Percentiles rank a stretch among this genome's conserved stretches.
Evolutionary conservation across 2,329 filamentous ascomycete species (phyloP).

Genomic region (Xylariaceae sp.): DNA sequence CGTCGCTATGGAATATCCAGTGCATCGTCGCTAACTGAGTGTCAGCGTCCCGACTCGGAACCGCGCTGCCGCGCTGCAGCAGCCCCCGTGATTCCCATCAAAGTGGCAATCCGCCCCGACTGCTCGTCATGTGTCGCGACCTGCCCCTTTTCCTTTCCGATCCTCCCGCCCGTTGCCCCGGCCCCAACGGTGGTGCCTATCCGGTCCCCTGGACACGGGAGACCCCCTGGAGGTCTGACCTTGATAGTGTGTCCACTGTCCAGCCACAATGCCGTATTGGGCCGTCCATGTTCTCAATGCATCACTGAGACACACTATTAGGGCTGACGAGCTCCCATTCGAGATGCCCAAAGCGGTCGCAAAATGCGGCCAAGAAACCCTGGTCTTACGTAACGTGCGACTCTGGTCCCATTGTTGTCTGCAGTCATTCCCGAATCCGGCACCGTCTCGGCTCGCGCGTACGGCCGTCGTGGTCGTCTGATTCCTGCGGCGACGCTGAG

Average conservation of each 20-base stretch:
- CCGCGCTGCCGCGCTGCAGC: background rate
- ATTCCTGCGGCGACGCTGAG: slow-evolving; percentile 25
- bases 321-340: slow-evolving; percentile 10
- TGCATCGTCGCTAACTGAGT: no score
- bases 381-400: background rate
- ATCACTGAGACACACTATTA: background rate
- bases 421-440: slow-evolving; percentile 24
- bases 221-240: slow-evolving; percentile 22
- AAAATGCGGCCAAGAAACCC: slow-evolving; percentile 4
- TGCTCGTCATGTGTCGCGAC: slow-evolving; percentile 15
- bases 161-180: slow-evolving; percentile 6
- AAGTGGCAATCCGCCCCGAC: background rate
- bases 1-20: no score
- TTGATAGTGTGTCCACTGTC: background rate
- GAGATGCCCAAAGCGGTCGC: slow-evolving; percentile 6
- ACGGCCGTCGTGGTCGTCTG: slow-evolving; percentile 21
- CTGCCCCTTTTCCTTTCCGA: slow-evolving; percentile 12
- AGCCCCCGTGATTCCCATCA: background rate
- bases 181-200: slow-evolving; percentile 1
- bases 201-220: slow-evolving; percentile 19
- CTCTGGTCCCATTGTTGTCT: slow-evolving; percentile 6
- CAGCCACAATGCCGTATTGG: slow-evolving; percentile 12
- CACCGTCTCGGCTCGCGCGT: slow-evolving; percentile 11
- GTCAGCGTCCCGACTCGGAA: no score
- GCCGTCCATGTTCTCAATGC: slow-evolving; percentile 3